Evolutionary conservation across 768 basidiomycete species (phyloP), one percentile per base, ranked within the genome.

Genomic region (Pisolithus marmoratus): DNA sequence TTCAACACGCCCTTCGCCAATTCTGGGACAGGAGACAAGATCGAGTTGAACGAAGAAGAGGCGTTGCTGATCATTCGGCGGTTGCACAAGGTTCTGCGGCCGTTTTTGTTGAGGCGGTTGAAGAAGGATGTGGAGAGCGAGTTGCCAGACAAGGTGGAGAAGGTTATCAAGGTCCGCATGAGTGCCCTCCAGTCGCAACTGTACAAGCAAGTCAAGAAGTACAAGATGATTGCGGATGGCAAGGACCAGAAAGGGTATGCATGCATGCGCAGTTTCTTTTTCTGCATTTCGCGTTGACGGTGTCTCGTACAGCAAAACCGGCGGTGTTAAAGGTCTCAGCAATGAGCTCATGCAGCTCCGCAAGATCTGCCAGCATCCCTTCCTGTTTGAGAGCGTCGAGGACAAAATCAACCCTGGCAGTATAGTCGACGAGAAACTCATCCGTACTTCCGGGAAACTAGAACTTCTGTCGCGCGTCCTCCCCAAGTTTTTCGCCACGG

Each of bases 1-100:
- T 99, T 98, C 79, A 98, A 97, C 73, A 96, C 95, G 2, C 96
- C 96, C 0, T 99, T 99, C 59, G 95, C 96, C 54, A 97, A 92
- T 70, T 92, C 94, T n/a, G 95, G 95, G 27, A 90, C 90, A 0
- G 87, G 89, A 8, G 96, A 99, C 72, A 96, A 95, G 81, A 95
- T 98, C 65, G 94, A 96, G 75, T 70, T 98, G 74, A 96, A 95
- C 72, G 96, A 99, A 87, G 96, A 98, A 88, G 96, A 99, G 75
- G 90, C 92, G 3, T 77, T 98, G 36, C 86, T 98, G 51, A 92
- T 99, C 63, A 96, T 99, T 65, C 86, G 94, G 50, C 94, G 96
- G 63, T 70, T 92, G 69, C 94, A 96, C 62, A 97, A 97, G 72
- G 94, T 97, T 64, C 80, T 97, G 22, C 81, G 94, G 38, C 94